Evolutionary conservation across 1,284 basidiomycete genomes (phyloP), one percentile per base, ranked within the genome.

Genomic region (Coniferiporia sulphurascens): DNA sequence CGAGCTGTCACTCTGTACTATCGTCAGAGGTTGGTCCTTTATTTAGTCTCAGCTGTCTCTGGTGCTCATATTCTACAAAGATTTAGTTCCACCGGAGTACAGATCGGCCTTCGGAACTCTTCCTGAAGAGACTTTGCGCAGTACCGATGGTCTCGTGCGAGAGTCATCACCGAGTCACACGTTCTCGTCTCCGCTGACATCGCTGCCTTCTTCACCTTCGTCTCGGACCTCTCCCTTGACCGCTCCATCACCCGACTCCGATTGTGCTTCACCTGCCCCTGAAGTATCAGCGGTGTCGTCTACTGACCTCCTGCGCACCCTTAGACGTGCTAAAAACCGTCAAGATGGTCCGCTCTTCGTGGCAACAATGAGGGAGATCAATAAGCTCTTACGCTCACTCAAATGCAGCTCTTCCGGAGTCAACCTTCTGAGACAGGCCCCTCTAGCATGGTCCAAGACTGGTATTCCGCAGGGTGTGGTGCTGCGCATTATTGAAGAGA

Each of bases 401-500:
- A 91, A 89, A 72, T 83, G 87, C 64, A 84, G 85, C 7, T 71
- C 74, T 1, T 52, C 71, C 1, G 73, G 73, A 1, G 71, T 70
- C 1, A 89, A 89, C 63, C 62, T 72, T 1, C 69, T 90, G 10
- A 78, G 74, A 65, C 68, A 73, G 15, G 70, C 71, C 1, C 74
- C 86, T 8, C 69, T 73, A 44, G 67, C 70, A 0, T 89, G 85
- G 85, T 71, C 73, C 0, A 63, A 70, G 19, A 69, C 67, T 3
- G 80, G 78, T 4, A 70, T 89, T 19, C 87, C 86, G 0, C 74
- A 80, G 45, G 75, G 78, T 19, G 80, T 90, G 6, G 72, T 86
- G 13, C 77, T 83, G 73, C 84, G 86, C 32, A 80, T 91, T 53
- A 77, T 89, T 55, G 86, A 90, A 53, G 89, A 91, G 72, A 87